Base-by-base conservation (phyloP, 345 rosid genomes). In the Eucalyptus caleyi region DNA sequence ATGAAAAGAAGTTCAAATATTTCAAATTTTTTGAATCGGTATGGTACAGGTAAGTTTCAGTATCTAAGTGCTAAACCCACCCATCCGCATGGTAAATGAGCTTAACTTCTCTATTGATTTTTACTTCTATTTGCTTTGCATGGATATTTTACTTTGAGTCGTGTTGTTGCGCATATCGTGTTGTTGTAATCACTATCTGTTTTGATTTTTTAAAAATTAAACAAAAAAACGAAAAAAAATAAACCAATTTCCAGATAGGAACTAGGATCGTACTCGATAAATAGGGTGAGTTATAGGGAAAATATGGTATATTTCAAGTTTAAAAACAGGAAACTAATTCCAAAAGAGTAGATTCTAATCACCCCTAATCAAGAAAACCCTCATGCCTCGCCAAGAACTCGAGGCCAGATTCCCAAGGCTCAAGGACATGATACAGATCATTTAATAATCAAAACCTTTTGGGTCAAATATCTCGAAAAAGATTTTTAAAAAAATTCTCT, bases 11-110 rank as follows among this genome's bases (percentile, higher is more conserved):
- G 62, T 56, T 56, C 6, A 9, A 10, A 23, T 56, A 2, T 56
- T 56, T 24, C 6, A 10, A 24, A 24, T 56, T 56, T 56, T 24
- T 56, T 10, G 6, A 56, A 56, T 24, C 5, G 30, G 11, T 10
- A 4, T 56, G 0, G 14, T 56, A 27, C 1, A 0, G 6, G 6
- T 56, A 56, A 10, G 30, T 56, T 56, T 24, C 3, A 56, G 1
- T 56, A 56, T 24, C 30, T 56, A 23, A 24, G 30, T 56, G 62
- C 62, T 23, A 21, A 56, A 56, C 6, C 12, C 27, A 56, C 62
- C 11, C 62, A 56, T 24, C 13, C 62, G 10, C 10, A 3, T 19
- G 10, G 9, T 23, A 56, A 56, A 56, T 56, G 62, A 56, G 27
- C 11, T 56, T 23, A 56, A 56, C 62, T 56, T 56, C 27, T 24